A percentile compares a stretch with the other conserved stretches of the same genome.
These are phyloP conservation scores for Telfairia occidentalis DNA, from an alignment of 331 rosid species.

Conservation along the genomic window DNA sequence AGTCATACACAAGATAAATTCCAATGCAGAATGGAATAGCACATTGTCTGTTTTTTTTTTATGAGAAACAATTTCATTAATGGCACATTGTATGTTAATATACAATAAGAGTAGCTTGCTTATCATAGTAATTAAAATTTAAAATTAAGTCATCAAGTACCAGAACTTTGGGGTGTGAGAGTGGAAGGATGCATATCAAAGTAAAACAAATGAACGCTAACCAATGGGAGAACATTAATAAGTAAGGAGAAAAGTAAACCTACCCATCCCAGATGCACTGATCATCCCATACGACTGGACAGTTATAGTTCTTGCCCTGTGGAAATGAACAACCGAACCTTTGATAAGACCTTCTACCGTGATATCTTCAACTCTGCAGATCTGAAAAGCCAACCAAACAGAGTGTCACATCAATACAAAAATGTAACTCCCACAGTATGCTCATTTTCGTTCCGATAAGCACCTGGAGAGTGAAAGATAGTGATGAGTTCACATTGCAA, in stretches of 20 bases:
- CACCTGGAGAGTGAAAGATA: conserved; percentile 71
- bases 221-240: neutral
- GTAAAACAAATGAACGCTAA: neutral
- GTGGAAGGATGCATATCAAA: neutral
- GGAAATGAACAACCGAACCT: conserved; percentile 96
- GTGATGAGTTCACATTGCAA: conserved; percentile 91
- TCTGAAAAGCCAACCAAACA: conserved; percentile 21
- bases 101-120: neutral
- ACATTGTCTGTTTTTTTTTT: no score
- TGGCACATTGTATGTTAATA: neutral
- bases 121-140: neutral
- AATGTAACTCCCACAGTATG: conserved; percentile 13
- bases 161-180: no score
- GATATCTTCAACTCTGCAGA: conserved; percentile 43
- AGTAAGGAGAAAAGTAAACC: conserved; percentile 9
- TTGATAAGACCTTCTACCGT: conserved; percentile 73
- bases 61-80: no score
- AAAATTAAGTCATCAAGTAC: neutral
- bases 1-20: neutral
- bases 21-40: neutral
- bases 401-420: conserved; percentile 15
- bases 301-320: conserved; percentile 80
- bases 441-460: conserved; percentile 7
- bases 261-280: conserved; percentile 94
- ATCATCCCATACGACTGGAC: conserved; percentile 68